Conservation (phyloP, 2,329 filamentous ascomycete genomes). For the Fusarium sp. region DNA sequence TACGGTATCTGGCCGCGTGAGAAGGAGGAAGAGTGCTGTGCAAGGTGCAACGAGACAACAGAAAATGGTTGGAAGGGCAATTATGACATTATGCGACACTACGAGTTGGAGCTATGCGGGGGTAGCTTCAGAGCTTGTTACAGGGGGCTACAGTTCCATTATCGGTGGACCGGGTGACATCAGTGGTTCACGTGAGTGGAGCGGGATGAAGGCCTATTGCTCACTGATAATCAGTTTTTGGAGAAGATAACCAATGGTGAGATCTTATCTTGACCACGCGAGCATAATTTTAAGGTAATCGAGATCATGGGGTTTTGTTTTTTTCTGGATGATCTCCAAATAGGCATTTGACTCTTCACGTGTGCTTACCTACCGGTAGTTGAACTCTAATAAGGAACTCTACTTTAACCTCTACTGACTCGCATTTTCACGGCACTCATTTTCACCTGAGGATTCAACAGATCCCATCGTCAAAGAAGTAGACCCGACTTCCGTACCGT, state of each 20-base stretch:
- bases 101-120: conserved; percentile 8
- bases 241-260: conserved; percentile 20
- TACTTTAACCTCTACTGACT: conserved; percentile 2
- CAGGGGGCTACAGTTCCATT: conserved; percentile 11
- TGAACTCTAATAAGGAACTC: background rate
- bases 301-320: conserved; percentile 24
- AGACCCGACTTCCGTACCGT: conserved; percentile 12
- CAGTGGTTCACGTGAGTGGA: conserved; percentile 18
- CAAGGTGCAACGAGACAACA: conserved; percentile 4
- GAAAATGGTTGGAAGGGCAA: conserved; percentile 6
- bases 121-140: conserved; percentile 12
- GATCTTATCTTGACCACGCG: conserved; percentile 20
- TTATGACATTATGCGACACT: conserved; percentile 12
- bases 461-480: background rate
- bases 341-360: background rate
- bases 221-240: background rate
- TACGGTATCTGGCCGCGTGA: conserved; percentile 21
- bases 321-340: conserved; percentile 8
- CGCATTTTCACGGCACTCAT: background rate
- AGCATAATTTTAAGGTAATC: conserved; percentile 17
- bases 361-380: background rate
- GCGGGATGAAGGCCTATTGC: conserved; percentile 15
- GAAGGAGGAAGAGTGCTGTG: conserved; percentile 10
- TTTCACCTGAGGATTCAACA: background rate
- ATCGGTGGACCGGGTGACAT: conserved; percentile 31